phyloP scores from a whole-genome alignment of 2,329 filamentous ascomycete genomes.

The Chlorencoelia australis region DNA sequence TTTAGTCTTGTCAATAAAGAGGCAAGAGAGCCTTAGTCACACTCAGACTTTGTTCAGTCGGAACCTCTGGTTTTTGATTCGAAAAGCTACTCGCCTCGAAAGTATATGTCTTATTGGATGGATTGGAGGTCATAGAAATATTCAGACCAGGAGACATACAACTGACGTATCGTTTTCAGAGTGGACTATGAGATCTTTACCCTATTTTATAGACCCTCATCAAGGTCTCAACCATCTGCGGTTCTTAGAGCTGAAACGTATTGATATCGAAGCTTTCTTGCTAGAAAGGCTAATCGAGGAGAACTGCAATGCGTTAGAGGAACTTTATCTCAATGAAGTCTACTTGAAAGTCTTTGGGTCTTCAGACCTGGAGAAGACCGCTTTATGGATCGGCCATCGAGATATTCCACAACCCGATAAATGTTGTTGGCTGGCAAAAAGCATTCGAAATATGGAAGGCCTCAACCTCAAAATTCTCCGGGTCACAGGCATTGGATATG shows the following conservation, averaged over 20 bases:
- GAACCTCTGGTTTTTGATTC: slow-evolving; percentile 41
- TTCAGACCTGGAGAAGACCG: slow-evolving; percentile 9
- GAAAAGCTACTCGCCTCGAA: slow-evolving; percentile 34
- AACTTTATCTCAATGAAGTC: slow-evolving; percentile 26
- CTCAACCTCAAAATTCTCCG: slow-evolving; percentile 22
- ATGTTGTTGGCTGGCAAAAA: slow-evolving; percentile 22
- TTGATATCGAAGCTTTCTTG: slow-evolving; percentile 21
- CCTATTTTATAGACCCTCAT: slow-evolving; percentile 13
- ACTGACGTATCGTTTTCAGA: slow-evolving; percentile 9
- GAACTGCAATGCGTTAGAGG: slow-evolving; percentile 20
- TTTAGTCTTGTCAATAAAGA: slow-evolving; percentile 37
- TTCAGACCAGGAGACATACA: slow-evolving; percentile 13
- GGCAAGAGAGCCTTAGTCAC: slow-evolving; percentile 31
- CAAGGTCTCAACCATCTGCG: slow-evolving; percentile 14
- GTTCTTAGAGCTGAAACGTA: slow-evolving; percentile 25
- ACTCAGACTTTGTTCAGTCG: slow-evolving; percentile 32
- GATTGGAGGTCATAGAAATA: slow-evolving; percentile 20
- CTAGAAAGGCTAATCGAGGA: slow-evolving; percentile 22
- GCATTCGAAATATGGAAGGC: slow-evolving; percentile 17
- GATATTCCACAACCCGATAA: slow-evolving; percentile 10
- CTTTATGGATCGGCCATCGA: slow-evolving; percentile 24
- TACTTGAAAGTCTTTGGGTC: slow-evolving; percentile 23
- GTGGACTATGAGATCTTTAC: slow-evolving; percentile 24
- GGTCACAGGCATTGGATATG: slow-evolving; percentile 26
- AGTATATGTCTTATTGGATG: slow-evolving; percentile 39